A percentile compares a stretch with the other conserved stretches of the same genome.
phyloP scores from a whole-genome alignment of 1,284 basidiomycete species.

The Trichosporon faecale region DNA sequence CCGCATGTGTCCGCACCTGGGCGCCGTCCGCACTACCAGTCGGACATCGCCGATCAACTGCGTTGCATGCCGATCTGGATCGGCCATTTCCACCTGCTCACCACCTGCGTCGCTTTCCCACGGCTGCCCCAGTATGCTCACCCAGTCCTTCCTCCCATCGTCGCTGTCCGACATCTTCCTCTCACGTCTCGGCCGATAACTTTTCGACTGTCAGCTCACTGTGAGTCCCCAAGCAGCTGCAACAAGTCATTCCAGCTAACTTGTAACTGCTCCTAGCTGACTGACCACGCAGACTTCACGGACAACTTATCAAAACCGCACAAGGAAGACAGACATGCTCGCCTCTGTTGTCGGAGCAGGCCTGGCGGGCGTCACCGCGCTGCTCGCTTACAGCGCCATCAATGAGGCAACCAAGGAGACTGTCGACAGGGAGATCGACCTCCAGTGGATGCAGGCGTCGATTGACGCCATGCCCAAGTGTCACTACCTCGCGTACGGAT shows the following conservation, averaged over 20 bases:
- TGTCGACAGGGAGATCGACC: background rate
- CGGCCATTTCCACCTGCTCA: background rate
- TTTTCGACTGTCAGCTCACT: background rate
- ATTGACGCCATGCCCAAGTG: constrained; percentile 22
- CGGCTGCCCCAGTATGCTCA: background rate
- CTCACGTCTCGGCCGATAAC: background rate
- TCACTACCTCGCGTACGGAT: constrained; percentile 8
- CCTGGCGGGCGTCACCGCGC: background rate
- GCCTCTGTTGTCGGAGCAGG: background rate
- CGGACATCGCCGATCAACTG: background rate
- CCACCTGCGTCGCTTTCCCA: background rate
- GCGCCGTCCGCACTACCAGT: background rate
- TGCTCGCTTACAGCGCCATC: background rate
- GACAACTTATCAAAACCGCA: background rate
- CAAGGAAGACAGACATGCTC: background rate
- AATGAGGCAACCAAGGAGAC: background rate
- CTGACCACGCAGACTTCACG: background rate
- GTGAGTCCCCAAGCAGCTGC: background rate
- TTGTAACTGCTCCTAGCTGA: background rate
- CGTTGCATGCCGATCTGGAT: background rate
- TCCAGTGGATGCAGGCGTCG: constrained; percentile 22
- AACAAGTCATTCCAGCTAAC: background rate
- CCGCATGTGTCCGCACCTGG: background rate
- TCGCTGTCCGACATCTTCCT: background rate
- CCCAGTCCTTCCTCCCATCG: background rate